Evolutionary conservation across 345 rosid genomes (phyloP), one percentile per base, ranked within the genome.

Genomic region (Toxicodendron radicans): DNA sequence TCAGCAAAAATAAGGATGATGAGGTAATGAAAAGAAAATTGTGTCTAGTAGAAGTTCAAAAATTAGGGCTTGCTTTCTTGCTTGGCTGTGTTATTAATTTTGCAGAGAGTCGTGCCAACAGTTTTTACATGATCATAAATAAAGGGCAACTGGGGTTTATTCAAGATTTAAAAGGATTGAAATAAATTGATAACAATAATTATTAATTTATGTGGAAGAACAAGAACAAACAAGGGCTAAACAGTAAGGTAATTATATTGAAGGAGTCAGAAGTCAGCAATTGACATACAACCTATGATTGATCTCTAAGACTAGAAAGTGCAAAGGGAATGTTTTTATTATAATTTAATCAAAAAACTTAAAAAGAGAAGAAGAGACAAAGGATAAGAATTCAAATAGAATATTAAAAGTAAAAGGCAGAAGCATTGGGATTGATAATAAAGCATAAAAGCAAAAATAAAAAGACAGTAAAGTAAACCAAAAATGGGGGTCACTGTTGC

Each of bases 401-500:
- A 58, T n/a, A 35, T 38, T 38, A 38, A 58, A 61, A 73, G 69
- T 16, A 61, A 73, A 38, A 73, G 73, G 59, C 52, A 72, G 52
- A 62, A 51, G 68, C 51, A 32, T 72, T 20, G 75, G 75, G 61
- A 62, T 63, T 8, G 61, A 51, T 13, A 63, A 63, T 72, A 61
- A 48, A 46, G 75, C 59, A 72, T 52, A 52, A 73, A 73, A 73
- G 69, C 75, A 21, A 32, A 32, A 73, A 24, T 62, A 16, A 10
- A 54, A 54, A 60, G 53, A 75, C 16, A 65, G 21, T 35, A 12
- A 68, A 68, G 67, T 72, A 66, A 72, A 73, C 17, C 72, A 61
- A 68, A 62, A 20, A 24, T 46, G 32, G 45, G 45, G 66, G 16
- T 60, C 59, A 60, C 73, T 23, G 58, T 62, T 56, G 68, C 61